Evolutionary conservation across 1,284 basidiomycete species (phyloP).

Genomic region (Phellopilus nigrolimitatus): DNA sequence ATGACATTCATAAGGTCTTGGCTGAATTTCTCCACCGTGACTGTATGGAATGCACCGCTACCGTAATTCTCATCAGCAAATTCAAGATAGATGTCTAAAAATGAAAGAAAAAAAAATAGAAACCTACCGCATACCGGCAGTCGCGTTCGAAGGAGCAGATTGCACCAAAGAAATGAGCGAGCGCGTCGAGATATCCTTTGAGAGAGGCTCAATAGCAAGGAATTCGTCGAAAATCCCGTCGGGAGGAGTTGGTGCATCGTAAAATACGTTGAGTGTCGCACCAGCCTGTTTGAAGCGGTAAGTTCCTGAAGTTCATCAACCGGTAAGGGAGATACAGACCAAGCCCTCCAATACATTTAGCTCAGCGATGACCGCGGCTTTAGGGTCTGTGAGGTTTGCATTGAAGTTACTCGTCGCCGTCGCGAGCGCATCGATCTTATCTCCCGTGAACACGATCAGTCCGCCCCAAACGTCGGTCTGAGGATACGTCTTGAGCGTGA

Average conservation of each 20-base stretch:
- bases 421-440: slow-evolving; percentile 35
- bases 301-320: not conserved
- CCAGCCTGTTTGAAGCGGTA: slow-evolving; percentile 28
- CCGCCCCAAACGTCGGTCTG: slow-evolving; percentile 63
- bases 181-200: slow-evolving; percentile 36
- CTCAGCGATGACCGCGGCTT: slow-evolving; percentile 53
- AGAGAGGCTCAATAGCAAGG: slow-evolving; percentile 35
- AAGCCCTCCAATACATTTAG: slow-evolving; percentile 43
- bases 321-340: slow-evolving; percentile 27
- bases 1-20: slow-evolving; percentile 41
- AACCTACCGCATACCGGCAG: slow-evolving; percentile 37
- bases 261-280: slow-evolving; percentile 41
- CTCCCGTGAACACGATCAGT: slow-evolving; percentile 36
- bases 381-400: slow-evolving; percentile 47
- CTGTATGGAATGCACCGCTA: slow-evolving; percentile 47
- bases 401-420: slow-evolving; percentile 48
- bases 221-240: slow-evolving; percentile 47
- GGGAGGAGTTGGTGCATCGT: slow-evolving; percentile 47
- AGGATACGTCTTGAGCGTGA: slow-evolving; percentile 48
- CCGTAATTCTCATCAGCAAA: not conserved
- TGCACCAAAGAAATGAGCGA: slow-evolving; percentile 39
- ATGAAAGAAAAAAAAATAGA: not conserved
- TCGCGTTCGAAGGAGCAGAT: slow-evolving; percentile 37
- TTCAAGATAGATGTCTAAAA: not conserved
- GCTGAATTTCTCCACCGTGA: slow-evolving; percentile 39